These are phyloP conservation scores for Lanzia echinophila DNA, from an alignment of 2,329 filamentous ascomycete genomes.

Conservation along the genomic window DNA sequence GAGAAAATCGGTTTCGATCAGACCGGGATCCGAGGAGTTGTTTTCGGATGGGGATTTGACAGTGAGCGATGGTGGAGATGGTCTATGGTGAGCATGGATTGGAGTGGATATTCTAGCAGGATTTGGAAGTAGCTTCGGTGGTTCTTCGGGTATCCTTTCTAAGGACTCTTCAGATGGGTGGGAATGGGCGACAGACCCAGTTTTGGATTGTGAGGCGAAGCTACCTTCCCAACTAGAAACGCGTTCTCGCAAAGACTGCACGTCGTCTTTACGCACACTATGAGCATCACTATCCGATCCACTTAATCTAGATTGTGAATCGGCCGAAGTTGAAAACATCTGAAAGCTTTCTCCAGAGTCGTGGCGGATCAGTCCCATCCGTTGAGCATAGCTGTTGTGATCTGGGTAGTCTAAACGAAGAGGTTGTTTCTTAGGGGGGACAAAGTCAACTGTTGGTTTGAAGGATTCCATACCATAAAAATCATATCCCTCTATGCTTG, in stretches of 20 bases:
- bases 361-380: conserved; percentile 37
- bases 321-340: conserved; percentile 52
- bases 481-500: conserved; percentile 50
- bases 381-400: conserved; percentile 11
- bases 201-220: conserved; percentile 11
- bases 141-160: conserved; percentile 3
- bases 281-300: conserved; percentile 28
- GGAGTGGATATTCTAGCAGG: conserved; percentile 10
- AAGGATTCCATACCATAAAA: conserved; percentile 55
- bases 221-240: conserved; percentile 29
- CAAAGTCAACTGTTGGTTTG: conserved; percentile 48
- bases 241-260: conserved; percentile 18
- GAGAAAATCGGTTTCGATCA: conserved; percentile 53
- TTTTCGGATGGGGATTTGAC: neutral
- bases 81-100: conserved; percentile 20
- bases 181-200: conserved; percentile 14
- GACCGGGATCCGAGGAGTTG: conserved; percentile 24
- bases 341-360: conserved; percentile 55
- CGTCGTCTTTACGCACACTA: conserved; percentile 11
- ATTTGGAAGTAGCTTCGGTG: neutral
- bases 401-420: conserved; percentile 31
- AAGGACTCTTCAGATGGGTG: conserved; percentile 6
- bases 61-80: neutral
- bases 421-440: conserved; percentile 36
- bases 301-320: conserved; percentile 34